phyloP scores from a whole-genome alignment of 2,329 filamentous ascomycete species.

The Blumeria graminis region DNA sequence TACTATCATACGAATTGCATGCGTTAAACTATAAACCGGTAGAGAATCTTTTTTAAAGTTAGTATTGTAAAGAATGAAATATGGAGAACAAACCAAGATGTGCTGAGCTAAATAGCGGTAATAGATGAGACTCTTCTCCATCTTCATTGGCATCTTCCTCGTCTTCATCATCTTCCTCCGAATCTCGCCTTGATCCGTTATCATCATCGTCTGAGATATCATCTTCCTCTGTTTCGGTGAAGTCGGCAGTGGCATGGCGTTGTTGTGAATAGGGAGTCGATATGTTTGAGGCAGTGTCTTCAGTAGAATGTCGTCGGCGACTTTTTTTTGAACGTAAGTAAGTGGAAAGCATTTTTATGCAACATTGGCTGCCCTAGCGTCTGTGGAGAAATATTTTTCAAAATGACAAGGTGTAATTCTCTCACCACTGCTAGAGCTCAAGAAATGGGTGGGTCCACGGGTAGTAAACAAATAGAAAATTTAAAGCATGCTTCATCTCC shows the following conservation, averaged over 20 bases:
- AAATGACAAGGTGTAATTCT: too few relatives aligned
- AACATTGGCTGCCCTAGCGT: too few relatives aligned
- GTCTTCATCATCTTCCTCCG: conserved; percentile 17
- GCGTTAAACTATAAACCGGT: conserved; percentile 74
- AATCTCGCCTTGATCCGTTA: conserved; percentile 11
- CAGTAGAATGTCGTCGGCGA: too few relatives aligned
- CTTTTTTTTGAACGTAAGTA: too few relatives aligned
- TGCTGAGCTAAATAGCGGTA: conserved; percentile 60
- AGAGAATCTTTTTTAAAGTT: conserved; percentile 38
- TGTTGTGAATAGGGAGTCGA: conserved; percentile 7
- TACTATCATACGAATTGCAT: conserved; percentile 68
- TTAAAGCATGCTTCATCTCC: too few relatives aligned
- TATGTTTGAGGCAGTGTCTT: too few relatives aligned
- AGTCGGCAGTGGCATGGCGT: conserved; percentile 31
- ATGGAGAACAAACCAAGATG: conserved; percentile 38
- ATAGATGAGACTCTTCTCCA: conserved; percentile 22
- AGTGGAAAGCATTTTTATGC: too few relatives aligned
- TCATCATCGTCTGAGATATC: conserved; percentile 11
- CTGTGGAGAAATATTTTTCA: too few relatives aligned
- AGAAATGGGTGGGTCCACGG: too few relatives aligned
- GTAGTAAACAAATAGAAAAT: too few relatives aligned
- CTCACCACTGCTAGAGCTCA: too few relatives aligned
- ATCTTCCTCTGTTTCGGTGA: conserved; percentile 34
- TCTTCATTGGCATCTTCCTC: conserved; percentile 18
- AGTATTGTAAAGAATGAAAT: conserved; percentile 5